Evolutionary conservation across 169 alveolate species (phyloP), one percentile per base, ranked within the genome.

Genomic region (Eimeria acervulina): DNA sequence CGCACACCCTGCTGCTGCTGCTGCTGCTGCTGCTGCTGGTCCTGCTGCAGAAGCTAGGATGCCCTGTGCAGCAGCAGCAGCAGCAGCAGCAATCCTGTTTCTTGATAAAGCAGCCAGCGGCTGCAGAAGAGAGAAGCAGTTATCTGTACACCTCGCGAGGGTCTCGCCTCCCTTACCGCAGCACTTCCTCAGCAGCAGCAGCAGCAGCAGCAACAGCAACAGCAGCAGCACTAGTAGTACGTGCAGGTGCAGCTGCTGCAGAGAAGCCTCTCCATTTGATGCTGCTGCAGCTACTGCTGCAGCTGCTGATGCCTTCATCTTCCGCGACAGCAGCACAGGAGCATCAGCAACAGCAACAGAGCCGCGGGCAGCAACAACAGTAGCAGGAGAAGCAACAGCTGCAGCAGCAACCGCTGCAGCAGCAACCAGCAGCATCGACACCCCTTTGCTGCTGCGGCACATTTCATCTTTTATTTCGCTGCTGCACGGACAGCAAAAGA

Each of bases 401-500:
- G 55, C 55, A 47, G 12, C 55, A 47, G 55, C 55, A 47, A 12
- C 55, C 5, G 55, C 59, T 12, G 59, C 59, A 51, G 59, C 59
- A 51, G 59, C 47, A 51, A 59, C 51, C 66, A 84, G 33, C 76
- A 15, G n/a, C 55, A 3, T 23, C 21, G 26, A 84, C 33, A n/a
- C 52, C 15, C 78, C 66, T 38, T 3, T 52, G 72, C 76, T 84
- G 59, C 40, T 84, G 51, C 66, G 92, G 38, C 70, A 84, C 52
- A 61, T 84, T 51, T 47, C 92, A 10, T n/a, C 28, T n/a, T 84
- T 84, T 31, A n/a, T 84, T 28, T 6, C 76, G 44, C 52, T 84
- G 28, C 40, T 84, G 23, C 92, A 84, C 33, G 92, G 92, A 44
- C 92, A 84, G n/a, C 76, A 84, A 33, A 84, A 84, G 59, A 55